Percentiles rank a stretch among this genome's conserved stretches.
Conservation (phyloP, 257 asterid genomes). For the Solanum chmielewskii region DNA sequence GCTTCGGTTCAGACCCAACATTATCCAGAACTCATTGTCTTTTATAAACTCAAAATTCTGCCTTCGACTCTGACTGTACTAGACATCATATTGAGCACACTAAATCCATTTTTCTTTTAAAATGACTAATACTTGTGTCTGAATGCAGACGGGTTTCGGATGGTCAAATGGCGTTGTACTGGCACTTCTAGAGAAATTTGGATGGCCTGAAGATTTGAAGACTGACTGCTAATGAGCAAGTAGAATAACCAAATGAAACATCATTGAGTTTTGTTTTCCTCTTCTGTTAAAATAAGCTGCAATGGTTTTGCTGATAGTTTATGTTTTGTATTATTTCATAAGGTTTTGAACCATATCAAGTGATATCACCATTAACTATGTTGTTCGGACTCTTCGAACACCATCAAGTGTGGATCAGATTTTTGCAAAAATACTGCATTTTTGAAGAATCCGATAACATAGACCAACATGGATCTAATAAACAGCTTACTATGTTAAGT, state of each 20-base stretch:
- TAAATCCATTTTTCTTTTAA: neutral
- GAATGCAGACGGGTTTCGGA: constrained; percentile 85
- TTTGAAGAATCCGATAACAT: neutral
- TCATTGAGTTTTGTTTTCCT: neutral
- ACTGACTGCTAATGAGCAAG: constrained; percentile 27
- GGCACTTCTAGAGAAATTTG: constrained; percentile 83
- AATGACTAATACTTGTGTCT: neutral
- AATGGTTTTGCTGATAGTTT: neutral
- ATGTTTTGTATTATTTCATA: neutral
- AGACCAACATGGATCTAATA: neutral
- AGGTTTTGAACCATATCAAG: neutral
- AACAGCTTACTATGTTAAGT: neutral
- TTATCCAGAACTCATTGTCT: neutral
- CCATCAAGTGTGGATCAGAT: neutral
- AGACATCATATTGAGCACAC: neutral
- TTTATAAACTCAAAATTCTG: neutral
- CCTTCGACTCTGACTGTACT: neutral
- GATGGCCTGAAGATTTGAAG: constrained; percentile 57
- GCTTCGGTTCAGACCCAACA: neutral
- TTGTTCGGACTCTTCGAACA: neutral
- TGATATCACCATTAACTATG: neutral
- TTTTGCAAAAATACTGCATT: neutral
- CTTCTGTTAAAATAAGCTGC: neutral
- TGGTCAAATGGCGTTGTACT: constrained; percentile 93
- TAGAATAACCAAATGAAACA: neutral